These are phyloP conservation scores for Suillus fuscotomentosus DNA, from an alignment of 768 basidiomycete genomes.

Conservation along the genomic window DNA sequence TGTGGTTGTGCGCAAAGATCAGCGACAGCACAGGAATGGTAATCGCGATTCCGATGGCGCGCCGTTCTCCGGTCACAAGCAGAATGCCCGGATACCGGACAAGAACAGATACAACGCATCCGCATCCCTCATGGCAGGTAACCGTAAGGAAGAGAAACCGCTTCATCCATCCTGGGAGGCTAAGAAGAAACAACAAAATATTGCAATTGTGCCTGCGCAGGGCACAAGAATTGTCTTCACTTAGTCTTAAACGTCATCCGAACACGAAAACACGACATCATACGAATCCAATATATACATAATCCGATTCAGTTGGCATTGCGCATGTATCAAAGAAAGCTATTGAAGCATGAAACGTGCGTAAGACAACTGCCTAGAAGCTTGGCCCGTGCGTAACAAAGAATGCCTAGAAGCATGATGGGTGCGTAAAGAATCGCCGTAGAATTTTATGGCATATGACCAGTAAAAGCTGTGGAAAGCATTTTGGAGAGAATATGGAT, in stretches of 20 bases:
- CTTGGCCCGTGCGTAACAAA: background rate
- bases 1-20: constrained; percentile 13
- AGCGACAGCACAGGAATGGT: constrained; percentile 14
- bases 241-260: background rate
- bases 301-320: background rate
- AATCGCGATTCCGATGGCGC: constrained; percentile 15
- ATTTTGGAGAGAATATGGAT: background rate
- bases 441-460: background rate
- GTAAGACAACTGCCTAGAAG: background rate
- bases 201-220: constrained; percentile 61
- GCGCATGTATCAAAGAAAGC: background rate
- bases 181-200: constrained; percentile 72
- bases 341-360: background rate
- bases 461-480: background rate
- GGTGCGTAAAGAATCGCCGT: background rate
- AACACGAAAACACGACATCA: background rate
- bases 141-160: constrained; percentile 26
- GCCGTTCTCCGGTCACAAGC: constrained; percentile 17
- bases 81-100: background rate
- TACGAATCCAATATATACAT: background rate
- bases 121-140: background rate
- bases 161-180: constrained; percentile 98
- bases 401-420: background rate
- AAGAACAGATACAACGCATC: background rate
- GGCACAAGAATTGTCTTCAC: constrained; percentile 83